Evolutionary conservation across 1,284 basidiomycete genomes (phyloP).

Genomic region (Heliocybe sulcata): DNA sequence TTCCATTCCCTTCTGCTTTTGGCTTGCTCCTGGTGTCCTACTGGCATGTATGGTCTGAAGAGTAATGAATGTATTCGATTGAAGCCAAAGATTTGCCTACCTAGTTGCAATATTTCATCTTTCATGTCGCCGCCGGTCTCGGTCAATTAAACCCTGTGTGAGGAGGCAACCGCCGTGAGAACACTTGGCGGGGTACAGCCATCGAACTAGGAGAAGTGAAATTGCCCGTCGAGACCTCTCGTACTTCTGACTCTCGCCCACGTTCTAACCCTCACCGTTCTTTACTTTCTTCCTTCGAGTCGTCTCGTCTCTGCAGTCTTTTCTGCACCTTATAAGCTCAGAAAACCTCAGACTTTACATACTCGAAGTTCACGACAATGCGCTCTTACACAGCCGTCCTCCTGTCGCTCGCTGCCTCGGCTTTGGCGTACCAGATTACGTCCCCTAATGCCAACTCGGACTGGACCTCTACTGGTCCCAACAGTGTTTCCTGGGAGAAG

Average conservation of each 20-base stretch:
- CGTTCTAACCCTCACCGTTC: neutral
- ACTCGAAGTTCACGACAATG: slow-evolving; percentile 28
- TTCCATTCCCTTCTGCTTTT: no score
- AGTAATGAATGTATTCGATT: no score
- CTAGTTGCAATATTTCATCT: no score
- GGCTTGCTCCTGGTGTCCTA: no score
- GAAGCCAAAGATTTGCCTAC: no score
- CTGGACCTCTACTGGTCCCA: slow-evolving; percentile 55
- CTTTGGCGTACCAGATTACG: slow-evolving; percentile 54
- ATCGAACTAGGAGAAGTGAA: neutral
- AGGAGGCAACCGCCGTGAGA: neutral
- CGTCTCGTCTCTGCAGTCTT: neutral
- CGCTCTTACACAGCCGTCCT: slow-evolving; percentile 33
- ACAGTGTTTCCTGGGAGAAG: slow-evolving; percentile 55
- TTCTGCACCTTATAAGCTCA: neutral
- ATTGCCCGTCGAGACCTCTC: neutral
- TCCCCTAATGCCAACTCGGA: slow-evolving; percentile 38
- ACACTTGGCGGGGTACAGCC: neutral
- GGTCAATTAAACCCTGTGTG: neutral
- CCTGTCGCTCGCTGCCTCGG: slow-evolving; percentile 46
- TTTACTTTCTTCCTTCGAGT: slow-evolving; percentile 1
- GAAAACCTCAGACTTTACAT: neutral
- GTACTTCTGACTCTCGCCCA: neutral
- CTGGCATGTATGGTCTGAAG: no score
- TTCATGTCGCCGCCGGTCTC: neutral